Percentiles rank a stretch among this genome's conserved stretches.
phyloP scores from a whole-genome alignment of 495 filamentous ascomycete species.

The Cryomyces antarcticus region DNA sequence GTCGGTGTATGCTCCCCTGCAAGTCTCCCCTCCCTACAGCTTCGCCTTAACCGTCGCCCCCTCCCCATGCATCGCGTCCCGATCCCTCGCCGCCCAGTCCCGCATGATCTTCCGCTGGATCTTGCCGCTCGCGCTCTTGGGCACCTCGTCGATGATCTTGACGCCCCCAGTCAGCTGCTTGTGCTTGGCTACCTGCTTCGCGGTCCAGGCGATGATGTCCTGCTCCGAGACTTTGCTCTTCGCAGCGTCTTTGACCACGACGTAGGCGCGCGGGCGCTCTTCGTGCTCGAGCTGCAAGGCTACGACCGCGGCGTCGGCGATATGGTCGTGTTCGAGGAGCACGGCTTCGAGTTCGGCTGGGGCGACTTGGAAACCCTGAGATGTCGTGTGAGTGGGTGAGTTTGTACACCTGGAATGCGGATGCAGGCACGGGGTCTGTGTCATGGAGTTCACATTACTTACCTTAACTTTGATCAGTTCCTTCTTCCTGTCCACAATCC shows the following conservation, averaged over 20 bases:
- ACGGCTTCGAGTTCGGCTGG: conserved; percentile 29
- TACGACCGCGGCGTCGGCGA: conserved; percentile 26
- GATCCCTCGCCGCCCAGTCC: conserved; percentile 19
- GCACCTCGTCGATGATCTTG: conserved; percentile 15
- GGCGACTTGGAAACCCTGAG: conserved; percentile 22
- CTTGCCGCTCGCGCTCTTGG: conserved; percentile 21
- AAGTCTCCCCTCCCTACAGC: too few species aligned
- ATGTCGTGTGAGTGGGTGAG: too few species aligned
- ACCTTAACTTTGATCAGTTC: conserved; percentile 24
- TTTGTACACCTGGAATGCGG: too few species aligned
- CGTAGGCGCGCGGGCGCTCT: conserved; percentile 19
- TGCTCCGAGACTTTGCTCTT: conserved; percentile 8
- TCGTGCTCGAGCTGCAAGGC: conserved; percentile 18
- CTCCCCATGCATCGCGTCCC: conserved; percentile 10
- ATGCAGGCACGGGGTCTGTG: too few species aligned
- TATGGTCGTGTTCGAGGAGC: conserved; percentile 20
- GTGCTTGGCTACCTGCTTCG: conserved; percentile 16
- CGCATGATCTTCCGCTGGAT: conserved; percentile 21
- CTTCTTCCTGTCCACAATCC: conserved; percentile 24
- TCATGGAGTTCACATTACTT: too few species aligned
- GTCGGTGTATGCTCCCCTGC: too few species aligned
- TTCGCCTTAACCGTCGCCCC: conserved; percentile 4
- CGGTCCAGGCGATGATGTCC: conserved; percentile 16
- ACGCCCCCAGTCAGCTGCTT: conserved; percentile 20
- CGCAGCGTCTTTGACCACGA: conserved; percentile 11